These are phyloP conservation scores for Tetrahymena malaccensis DNA, from an alignment of 73 alveolate genomes.

Conservation along the genomic window DNA sequence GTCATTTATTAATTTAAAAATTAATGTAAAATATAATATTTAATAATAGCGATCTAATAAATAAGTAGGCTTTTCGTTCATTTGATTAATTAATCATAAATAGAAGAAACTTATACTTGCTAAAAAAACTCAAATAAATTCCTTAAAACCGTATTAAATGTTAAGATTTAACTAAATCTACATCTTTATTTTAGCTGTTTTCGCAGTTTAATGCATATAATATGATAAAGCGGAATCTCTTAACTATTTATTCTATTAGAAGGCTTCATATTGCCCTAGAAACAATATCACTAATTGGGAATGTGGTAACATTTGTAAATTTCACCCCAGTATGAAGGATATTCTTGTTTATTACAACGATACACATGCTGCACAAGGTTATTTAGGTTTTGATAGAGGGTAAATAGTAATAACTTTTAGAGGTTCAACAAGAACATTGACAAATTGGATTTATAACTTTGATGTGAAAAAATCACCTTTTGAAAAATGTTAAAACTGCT, in stretches of 20 bases:
- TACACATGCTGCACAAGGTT: constrained; percentile 27
- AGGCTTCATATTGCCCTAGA: constrained; percentile 24
- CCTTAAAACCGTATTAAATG: neutral
- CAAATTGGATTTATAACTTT: constrained; percentile 23
- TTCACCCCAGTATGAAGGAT: constrained; percentile 3
- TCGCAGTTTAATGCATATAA: neutral
- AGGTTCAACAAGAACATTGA: constrained; percentile 14
- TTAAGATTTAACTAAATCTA: too few relatives aligned
- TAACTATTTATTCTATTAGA: neutral
- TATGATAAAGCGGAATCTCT: neutral
- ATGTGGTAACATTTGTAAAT: constrained; percentile 6
- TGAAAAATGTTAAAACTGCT: constrained; percentile 19
- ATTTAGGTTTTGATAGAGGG: constrained; percentile 21
- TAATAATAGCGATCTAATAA: too few relatives aligned
- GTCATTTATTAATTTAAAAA: too few relatives aligned
- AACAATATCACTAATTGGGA: constrained; percentile 9
- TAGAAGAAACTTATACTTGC: too few relatives aligned
- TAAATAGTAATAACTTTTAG: constrained; percentile 4
- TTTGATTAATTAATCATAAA: too few relatives aligned
- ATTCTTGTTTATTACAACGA: constrained; percentile 12
- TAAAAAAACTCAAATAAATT: too few relatives aligned
- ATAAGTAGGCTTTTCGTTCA: too few relatives aligned
- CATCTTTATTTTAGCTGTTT: neutral
- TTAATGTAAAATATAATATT: too few relatives aligned
- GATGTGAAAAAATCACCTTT: constrained; percentile 4